Conservation (phyloP, 1,284 basidiomycete genomes). For the Athelia sp. region DNA sequence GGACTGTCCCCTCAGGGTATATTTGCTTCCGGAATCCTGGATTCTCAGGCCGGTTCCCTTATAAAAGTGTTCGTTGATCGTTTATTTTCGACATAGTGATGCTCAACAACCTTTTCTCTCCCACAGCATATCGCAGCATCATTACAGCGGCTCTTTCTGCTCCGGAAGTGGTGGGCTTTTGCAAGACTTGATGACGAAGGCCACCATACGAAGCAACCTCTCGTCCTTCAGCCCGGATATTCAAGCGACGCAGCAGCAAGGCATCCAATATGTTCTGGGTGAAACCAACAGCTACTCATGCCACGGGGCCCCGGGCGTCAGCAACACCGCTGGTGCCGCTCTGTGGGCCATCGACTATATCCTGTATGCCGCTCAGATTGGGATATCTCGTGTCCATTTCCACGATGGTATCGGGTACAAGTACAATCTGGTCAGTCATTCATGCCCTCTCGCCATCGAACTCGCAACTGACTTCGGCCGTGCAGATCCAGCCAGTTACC, state of each 20-base stretch:
- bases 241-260: conserved; percentile 34
- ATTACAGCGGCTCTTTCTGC: conserved; percentile 57
- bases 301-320: conserved; percentile 61
- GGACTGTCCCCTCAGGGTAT: conserved; percentile 57
- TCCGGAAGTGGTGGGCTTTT: conserved; percentile 42
- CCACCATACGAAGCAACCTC: conserved; percentile 53
- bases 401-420: conserved; percentile 22
- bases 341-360: conserved; percentile 67
- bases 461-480: conserved; percentile 4
- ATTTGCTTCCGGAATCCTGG: conserved; percentile 36
- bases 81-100: too few relatives aligned
- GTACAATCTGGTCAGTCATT: conserved; percentile 16
- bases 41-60: conserved; percentile 27
- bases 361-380: conserved; percentile 30
- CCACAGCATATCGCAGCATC: conserved; percentile 62
- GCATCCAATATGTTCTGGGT: conserved; percentile 57
- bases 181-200: conserved; percentile 58
- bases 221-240: conserved; percentile 47
- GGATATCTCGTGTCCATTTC: conserved; percentile 16
- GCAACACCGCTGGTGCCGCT: conserved; percentile 65
- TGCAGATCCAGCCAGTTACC: conserved; percentile 21
- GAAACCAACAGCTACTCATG: conserved; percentile 51
- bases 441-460: conserved; percentile 18
- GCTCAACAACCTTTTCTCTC: conserved; percentile 3
- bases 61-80: conserved; percentile 29